Evolutionary conservation across 306 rosid genomes (phyloP), one percentile per base, ranked within the genome.

Genomic region (Vachellia pachyceras): DNA sequence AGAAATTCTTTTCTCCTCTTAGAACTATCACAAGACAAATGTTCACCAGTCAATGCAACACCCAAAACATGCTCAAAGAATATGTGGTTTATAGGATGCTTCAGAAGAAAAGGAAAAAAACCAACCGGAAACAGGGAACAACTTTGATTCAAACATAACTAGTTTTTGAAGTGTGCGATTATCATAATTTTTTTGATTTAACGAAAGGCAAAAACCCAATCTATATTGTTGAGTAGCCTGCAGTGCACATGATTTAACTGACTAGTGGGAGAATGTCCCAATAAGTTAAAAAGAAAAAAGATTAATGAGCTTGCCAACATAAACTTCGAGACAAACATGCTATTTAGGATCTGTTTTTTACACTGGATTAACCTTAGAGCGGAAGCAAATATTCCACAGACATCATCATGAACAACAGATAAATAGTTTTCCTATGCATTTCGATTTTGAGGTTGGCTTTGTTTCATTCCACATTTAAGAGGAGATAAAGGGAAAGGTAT

Each of bases 1-100:
- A 95, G 92, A 87, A 88, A 95, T 82, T 95, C 99, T 84, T 93
- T 95, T 77, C 94, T 86, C 80, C 35, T 95, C 91, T 92, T 95
- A 39, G 97, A 18, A 84, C 99, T 95, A 79, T 65, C 45, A 82
- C 10, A 82, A 84, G 74, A 77, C 41, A 89, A 66, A 73, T 73
- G 68, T 39, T 64, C 55, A 52, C 41, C 29, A 47, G 83, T 87
- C 72, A 85, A 87, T 11, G 75, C 52, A 77, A 69, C 12, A 64
- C 33, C 11, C 69, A 74, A 14, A 70, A n/a, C 22, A 11, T 69
- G 60, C 42, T 63, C 23, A 44, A 79, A 73, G 82, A 54, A 64
- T 33, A 75, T 4, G 22, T 69, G 37, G 11, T 44, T 12, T 10
- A 23, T 44, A 23, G 17, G 46, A 37, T 14, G 25, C 70, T 14